Percentiles rank a stretch among this genome's conserved stretches.
These are phyloP conservation scores for Aspergillus pseudoterreus DNA, from an alignment of 2,329 filamentous ascomycete species.

Conservation along the genomic window DNA sequence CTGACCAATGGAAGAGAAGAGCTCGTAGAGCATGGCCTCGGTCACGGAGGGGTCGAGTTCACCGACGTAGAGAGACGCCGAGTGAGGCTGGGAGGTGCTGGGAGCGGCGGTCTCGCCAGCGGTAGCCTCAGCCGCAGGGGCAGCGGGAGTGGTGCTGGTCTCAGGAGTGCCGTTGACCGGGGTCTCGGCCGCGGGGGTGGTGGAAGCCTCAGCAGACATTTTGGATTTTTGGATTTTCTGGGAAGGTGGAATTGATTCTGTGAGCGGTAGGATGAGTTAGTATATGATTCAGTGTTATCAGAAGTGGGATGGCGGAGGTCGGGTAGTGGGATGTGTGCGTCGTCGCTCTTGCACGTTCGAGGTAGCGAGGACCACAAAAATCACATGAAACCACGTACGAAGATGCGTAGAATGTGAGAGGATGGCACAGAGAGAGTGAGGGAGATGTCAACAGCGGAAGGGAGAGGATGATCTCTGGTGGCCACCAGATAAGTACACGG, in stretches of 20 bases:
- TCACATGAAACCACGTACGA: too few species aligned
- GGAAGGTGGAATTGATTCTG: background rate
- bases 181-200: conserved; percentile 62
- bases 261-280: background rate
- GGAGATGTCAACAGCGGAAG: too few species aligned
- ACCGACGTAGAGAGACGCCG: conserved; percentile 96
- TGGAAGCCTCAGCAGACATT: conserved; percentile 76
- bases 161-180: conserved; percentile 60
- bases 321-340: background rate
- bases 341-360: background rate
- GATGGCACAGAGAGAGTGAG: too few species aligned
- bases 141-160: conserved; percentile 61
- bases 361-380: background rate
- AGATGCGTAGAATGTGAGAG: too few species aligned
- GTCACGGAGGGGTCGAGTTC: conserved; percentile 97
- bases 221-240: conserved; percentile 56
- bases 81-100: conserved; percentile 78
- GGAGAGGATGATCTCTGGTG: too few species aligned
- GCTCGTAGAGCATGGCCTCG: conserved; percentile 99
- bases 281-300: background rate
- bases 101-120: conserved; percentile 52
- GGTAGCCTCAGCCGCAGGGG: conserved; percentile 58
- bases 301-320: background rate
- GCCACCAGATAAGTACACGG: too few species aligned
- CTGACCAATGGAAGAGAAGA: conserved; percentile 98